phyloP scores from a whole-genome alignment of 2,329 filamentous ascomycete species.

The Ascochyta viciae-villosae region DNA sequence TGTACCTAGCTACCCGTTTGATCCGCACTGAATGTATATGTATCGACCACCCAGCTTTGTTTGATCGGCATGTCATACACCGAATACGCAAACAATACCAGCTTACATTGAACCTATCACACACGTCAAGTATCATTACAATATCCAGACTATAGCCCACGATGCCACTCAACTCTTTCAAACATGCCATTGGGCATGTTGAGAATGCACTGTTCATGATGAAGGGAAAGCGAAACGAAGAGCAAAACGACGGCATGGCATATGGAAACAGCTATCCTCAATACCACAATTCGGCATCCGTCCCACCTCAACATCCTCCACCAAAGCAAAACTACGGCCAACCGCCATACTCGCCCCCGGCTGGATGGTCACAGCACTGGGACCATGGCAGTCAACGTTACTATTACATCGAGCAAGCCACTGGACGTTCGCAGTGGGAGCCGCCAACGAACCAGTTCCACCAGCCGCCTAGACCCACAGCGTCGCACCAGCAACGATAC shows the following conservation, averaged over 20 bases:
- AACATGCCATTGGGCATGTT: constrained; percentile 16
- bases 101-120: neutral
- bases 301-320: constrained; percentile 8
- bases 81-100: neutral
- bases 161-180: constrained; percentile 16
- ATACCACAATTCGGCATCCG: constrained; percentile 10
- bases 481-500: constrained; percentile 4
- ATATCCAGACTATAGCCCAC: neutral
- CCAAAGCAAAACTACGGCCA: constrained; percentile 15
- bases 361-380: constrained; percentile 68
- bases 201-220: constrained; percentile 18
- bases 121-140: neutral
- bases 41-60: neutral
- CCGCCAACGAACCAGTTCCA: constrained; percentile 17
- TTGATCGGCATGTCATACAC: neutral
- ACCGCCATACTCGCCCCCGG: constrained; percentile 30
- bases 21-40: constrained; percentile 12
- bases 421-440: constrained; percentile 69
- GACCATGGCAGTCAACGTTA: constrained; percentile 66
- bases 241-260: constrained; percentile 1
- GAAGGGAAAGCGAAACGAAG: constrained; percentile 8
- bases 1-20: constrained; percentile 3
- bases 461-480: constrained; percentile 7
- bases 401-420: constrained; percentile 68
- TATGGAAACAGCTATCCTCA: constrained; percentile 12